These are phyloP conservation scores for Leccinum ochraceum DNA, from an alignment of 768 basidiomycete genomes.

Conservation along the genomic window DNA sequence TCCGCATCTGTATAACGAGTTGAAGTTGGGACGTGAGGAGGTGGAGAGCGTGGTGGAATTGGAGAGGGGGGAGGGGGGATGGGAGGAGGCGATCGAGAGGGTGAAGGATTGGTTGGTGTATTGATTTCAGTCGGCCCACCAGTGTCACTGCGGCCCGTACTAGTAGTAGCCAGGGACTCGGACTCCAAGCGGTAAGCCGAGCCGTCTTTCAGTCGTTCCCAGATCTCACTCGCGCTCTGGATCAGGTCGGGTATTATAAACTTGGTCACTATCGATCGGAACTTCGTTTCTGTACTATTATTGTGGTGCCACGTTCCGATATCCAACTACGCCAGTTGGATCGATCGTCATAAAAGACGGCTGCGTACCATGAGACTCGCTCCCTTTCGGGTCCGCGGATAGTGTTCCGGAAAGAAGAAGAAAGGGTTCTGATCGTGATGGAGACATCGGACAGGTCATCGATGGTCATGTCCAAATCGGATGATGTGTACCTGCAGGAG, in stretches of 20 bases:
- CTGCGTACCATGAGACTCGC: background rate
- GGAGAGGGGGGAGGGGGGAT: conserved; percentile 28
- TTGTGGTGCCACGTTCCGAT: too few species aligned
- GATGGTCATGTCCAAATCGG: too few species aligned
- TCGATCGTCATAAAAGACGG: background rate
- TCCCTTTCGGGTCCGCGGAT: background rate
- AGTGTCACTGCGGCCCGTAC: too few species aligned
- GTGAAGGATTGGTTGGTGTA: conserved; percentile 36
- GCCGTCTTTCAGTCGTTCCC: background rate
- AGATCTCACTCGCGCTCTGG: background rate
- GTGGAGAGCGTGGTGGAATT: conserved; percentile 41
- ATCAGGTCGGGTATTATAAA: background rate
- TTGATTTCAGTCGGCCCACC: conserved; percentile 15
- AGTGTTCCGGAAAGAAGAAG: background rate
- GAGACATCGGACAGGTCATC: background rate
- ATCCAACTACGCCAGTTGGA: background rate
- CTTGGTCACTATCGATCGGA: background rate
- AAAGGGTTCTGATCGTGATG: background rate
- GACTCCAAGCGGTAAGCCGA: background rate
- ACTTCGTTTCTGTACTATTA: background rate
- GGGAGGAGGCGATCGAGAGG: conserved; percentile 33
- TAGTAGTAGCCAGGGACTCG: too few species aligned
- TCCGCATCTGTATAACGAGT: conserved; percentile 54
- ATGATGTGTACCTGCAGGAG: background rate
- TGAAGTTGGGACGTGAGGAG: conserved; percentile 45